Evolutionary conservation across 768 basidiomycete species (phyloP).

Genomic region (Panellus pusillus): DNA sequence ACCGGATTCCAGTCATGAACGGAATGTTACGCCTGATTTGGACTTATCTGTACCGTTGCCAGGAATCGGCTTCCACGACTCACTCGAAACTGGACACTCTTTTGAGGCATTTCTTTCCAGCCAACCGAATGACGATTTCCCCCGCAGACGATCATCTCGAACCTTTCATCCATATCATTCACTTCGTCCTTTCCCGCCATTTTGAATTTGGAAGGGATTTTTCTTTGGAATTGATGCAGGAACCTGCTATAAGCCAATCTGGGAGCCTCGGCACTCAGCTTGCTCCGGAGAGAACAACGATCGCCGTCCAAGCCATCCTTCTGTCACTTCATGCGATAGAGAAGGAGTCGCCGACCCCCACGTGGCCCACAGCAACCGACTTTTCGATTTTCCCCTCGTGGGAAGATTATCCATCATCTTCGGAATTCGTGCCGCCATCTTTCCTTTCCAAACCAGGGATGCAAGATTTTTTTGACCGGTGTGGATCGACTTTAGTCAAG

Average conservation of each 20-base stretch:
- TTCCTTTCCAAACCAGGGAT: constrained; percentile 65
- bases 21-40: constrained; percentile 82
- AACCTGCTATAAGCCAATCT: constrained; percentile 48
- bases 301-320: constrained; percentile 77
- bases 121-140: constrained; percentile 57
- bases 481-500: constrained; percentile 52
- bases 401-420: constrained; percentile 71
- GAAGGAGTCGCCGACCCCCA: constrained; percentile 64
- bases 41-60: constrained; percentile 95
- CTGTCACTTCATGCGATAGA: constrained; percentile 72
- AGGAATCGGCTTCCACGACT: constrained; percentile 80
- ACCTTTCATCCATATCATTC: constrained; percentile 73
- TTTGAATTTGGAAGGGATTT: constrained; percentile 84
- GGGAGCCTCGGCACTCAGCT: constrained; percentile 43
- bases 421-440: constrained; percentile 57
- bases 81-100: constrained; percentile 75
- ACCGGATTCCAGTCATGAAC: constrained; percentile 72
- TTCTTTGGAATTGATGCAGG: constrained; percentile 78
- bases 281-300: constrained; percentile 70
- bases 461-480: constrained; percentile 70
- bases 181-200: constrained; percentile 82
- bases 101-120: constrained; percentile 77
- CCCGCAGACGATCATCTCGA: constrained; percentile 78
- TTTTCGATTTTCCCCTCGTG: constrained; percentile 55
- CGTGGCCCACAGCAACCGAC: constrained; percentile 78